These are phyloP conservation scores for Alternaria sp. DNA, from an alignment of 2,329 filamentous ascomycete genomes.

Conservation along the genomic window DNA sequence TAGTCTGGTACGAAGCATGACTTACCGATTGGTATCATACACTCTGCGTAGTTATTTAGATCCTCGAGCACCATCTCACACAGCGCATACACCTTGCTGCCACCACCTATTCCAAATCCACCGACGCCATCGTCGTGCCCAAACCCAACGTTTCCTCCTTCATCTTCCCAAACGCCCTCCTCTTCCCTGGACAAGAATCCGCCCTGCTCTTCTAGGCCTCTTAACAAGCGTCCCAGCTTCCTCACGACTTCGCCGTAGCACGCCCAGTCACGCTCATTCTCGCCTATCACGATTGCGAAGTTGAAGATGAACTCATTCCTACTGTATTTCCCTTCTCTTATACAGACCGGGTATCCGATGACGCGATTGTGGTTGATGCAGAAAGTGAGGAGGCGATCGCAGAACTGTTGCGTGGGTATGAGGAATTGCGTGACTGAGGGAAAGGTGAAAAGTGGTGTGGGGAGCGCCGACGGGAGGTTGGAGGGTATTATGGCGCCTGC, in stretches of 20 bases:
- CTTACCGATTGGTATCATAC: conserved; percentile 94
- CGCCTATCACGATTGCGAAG: conserved; percentile 83
- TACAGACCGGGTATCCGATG: conserved; percentile 87
- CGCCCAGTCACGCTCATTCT: conserved; percentile 69
- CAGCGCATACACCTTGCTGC: conserved; percentile 66
- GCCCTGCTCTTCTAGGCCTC: conserved; percentile 89
- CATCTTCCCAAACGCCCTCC: conserved; percentile 44
- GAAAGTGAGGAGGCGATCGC: conserved; percentile 86
- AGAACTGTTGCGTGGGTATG: conserved; percentile 93
- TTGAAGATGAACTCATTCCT: conserved; percentile 99
- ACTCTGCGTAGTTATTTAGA: conserved; percentile 95
- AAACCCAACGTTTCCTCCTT: conserved; percentile 17
- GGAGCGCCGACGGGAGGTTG: conserved; percentile 52
- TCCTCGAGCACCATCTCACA: conserved; percentile 92
- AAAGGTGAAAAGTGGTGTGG: conserved; percentile 79
- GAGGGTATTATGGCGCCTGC: conserved; percentile 61
- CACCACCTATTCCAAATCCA: conserved; percentile 42
- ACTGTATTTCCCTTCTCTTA: conserved; percentile 77
- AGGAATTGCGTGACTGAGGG: conserved; percentile 88
- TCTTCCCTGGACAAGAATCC: conserved; percentile 75
- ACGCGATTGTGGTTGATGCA: conserved; percentile 78
- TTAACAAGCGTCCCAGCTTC: conserved; percentile 83
- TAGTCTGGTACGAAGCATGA: conserved; percentile 14
- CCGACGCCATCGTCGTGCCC: conserved; percentile 9
- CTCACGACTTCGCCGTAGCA: conserved; percentile 85